phyloP scores from a whole-genome alignment of 1,139 yeast genomes.

The Candida freyschussii region DNA sequence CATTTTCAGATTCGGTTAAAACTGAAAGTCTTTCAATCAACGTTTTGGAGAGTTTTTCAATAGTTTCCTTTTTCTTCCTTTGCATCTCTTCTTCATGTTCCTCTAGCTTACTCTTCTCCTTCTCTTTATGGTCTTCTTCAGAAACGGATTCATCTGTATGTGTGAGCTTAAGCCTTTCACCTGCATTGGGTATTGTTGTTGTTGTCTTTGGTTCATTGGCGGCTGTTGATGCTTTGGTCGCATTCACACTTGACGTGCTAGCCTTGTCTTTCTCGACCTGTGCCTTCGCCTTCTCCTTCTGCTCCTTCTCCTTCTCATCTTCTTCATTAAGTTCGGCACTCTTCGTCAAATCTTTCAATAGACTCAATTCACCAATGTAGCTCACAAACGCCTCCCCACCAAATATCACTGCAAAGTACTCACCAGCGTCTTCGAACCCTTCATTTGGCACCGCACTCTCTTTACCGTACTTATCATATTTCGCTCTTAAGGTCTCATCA shows the following conservation, averaged over 20 bases:
- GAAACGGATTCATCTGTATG: conserved; percentile 15
- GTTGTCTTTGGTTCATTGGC: conserved; percentile 1
- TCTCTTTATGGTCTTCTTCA: conserved; percentile 25
- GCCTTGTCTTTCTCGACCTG: conserved; percentile 5
- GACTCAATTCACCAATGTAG: conserved; percentile 88
- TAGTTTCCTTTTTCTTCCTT: conserved; percentile 65
- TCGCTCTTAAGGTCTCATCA: conserved; percentile 65
- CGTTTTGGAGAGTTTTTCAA: conserved; percentile 58
- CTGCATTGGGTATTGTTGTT: background rate
- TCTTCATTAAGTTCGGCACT: conserved; percentile 48
- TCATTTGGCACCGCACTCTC: conserved; percentile 77
- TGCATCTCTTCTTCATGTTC: conserved; percentile 77
- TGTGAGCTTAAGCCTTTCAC: conserved; percentile 6
- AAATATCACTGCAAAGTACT: conserved; percentile 63
- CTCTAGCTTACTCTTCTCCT: conserved; percentile 54
- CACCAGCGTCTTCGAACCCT: conserved; percentile 88
- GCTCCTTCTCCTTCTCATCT: conserved; percentile 26
- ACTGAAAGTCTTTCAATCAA: conserved; percentile 64
- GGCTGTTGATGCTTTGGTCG: background rate
- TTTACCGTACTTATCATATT: conserved; percentile 82
- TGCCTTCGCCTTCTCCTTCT: conserved; percentile 6
- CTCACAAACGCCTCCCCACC: conserved; percentile 91
- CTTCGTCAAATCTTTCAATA: conserved; percentile 74
- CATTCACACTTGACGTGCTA: conserved; percentile 1
- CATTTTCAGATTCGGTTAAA: conserved; percentile 80